A percentile compares a stretch with the other conserved stretches of the same genome.
Evolutionary conservation across 192 early-diverging fungal genomes (phyloP).

Genomic region (Tieghemiomyces parasiticus): DNA sequence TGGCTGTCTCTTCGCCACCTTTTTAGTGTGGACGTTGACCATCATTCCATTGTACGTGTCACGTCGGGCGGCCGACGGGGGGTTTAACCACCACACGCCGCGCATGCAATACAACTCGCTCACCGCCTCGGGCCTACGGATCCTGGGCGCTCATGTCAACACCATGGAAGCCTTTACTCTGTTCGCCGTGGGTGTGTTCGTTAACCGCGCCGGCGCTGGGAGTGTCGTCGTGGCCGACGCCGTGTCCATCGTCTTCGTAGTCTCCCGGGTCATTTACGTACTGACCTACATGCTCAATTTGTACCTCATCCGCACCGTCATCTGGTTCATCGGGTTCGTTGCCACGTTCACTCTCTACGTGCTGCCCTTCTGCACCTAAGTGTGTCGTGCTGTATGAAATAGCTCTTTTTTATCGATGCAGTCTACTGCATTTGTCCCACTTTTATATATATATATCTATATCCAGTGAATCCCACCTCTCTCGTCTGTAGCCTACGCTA

Average conservation of each 20-base stretch:
- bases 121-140: not conserved
- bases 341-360: not conserved
- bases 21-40: not conserved
- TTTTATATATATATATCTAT: not conserved
- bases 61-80: not conserved
- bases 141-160: not conserved
- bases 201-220: not conserved
- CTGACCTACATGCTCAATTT: not conserved
- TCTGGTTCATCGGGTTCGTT: not conserved
- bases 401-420: not conserved
- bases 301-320: not conserved
- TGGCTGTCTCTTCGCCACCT: not conserved
- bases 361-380: not conserved
- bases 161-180: not conserved
- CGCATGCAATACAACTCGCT: not conserved
- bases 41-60: not conserved
- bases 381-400: not conserved
- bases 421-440: not conserved
- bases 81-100: not conserved
- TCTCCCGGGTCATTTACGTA: not conserved
- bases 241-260: not conserved
- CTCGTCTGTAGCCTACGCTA: too few relatives aligned
- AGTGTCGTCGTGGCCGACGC: not conserved
- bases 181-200: not conserved
- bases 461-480: not conserved